phyloP scores from a whole-genome alignment of 768 basidiomycete species.

The Jaapia argillacea region DNA sequence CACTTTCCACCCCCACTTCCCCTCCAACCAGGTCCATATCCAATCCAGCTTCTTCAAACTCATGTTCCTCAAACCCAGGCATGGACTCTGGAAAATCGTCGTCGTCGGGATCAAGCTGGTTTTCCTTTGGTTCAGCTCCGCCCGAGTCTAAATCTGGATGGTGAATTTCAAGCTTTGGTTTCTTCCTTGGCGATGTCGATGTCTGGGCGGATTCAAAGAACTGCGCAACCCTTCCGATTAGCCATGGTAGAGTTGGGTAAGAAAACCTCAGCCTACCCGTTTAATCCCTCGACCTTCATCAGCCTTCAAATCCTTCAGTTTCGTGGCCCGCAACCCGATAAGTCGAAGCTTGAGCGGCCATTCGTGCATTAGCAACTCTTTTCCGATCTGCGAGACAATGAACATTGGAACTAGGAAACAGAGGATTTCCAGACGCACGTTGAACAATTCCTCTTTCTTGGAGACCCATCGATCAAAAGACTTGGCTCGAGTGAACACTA shows the following conservation, averaged over 20 bases:
- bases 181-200: conserved; percentile 13
- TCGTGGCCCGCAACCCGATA: conserved; percentile 83
- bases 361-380: conserved; percentile 73
- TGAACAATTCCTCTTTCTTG: conserved; percentile 64
- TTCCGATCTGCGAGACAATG: conserved; percentile 46
- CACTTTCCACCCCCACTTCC: background rate
- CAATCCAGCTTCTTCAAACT: conserved; percentile 1
- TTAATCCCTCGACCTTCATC: conserved; percentile 44
- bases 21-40: background rate
- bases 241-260: conserved; percentile 4
- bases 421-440: conserved; percentile 32
- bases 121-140: background rate
- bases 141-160: background rate
- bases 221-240: conserved; percentile 5
- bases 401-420: background rate
- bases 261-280: conserved; percentile 34
- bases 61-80: conserved; percentile 14
- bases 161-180: conserved; percentile 5
- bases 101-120: background rate
- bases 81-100: conserved; percentile 8
- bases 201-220: background rate
- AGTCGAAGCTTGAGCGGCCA: conserved; percentile 72
- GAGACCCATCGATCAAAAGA: conserved; percentile 70
- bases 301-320: conserved; percentile 71
- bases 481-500: conserved; percentile 77